Evolutionary conservation across 2,329 filamentous ascomycete species (phyloP), one percentile per base, ranked within the genome.

Genomic region (Xylaria sp.): DNA sequence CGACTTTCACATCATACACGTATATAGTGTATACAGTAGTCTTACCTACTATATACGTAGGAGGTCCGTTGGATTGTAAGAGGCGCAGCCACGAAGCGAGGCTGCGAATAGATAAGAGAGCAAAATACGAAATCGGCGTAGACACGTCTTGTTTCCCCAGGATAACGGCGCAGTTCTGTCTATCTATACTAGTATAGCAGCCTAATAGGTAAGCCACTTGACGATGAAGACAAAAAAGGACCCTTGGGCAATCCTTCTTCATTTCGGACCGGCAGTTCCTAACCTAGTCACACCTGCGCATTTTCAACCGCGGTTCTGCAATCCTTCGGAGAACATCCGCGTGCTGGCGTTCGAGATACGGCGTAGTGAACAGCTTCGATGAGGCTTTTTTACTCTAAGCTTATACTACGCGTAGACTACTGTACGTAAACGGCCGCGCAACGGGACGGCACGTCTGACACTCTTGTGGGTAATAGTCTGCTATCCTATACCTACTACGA

Each of bases 201-300:
- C 33, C 41, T 46, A 46, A n/a, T 46, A 46, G 13, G 15, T 43
- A 18, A 13, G 10, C 6, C 15, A 8, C 12, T 23, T 18, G 54
- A 43, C 25, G 55, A 28, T 13, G 46, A 59, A 23, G 31, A 46
- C n/a, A 48, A n/a, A 43, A 18, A 15, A 60, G 23, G 6, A 55
- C 48, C 63, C 23, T 60, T 46, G 15, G 28, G 13, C 8, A 49
- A 63, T 56, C 60, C 56, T 64, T 51, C 46, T 36, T 66, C 67
- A 69, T 69, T 69, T 69, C 67, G 67, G 62, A 48, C 57, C 66
- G 62, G 46, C 46, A 52, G 36, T 62, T 58, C 66, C 66, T 64
- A 36, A 33, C 41, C 15, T 49, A 23, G 15, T 36, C 41, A 18
- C 25, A 12, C 9, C 36, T 41, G 1, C n/a, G 36, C 55, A 9